Conservation (phyloP, 306 rosid genomes). For the Quercus berberidifolia region DNA sequence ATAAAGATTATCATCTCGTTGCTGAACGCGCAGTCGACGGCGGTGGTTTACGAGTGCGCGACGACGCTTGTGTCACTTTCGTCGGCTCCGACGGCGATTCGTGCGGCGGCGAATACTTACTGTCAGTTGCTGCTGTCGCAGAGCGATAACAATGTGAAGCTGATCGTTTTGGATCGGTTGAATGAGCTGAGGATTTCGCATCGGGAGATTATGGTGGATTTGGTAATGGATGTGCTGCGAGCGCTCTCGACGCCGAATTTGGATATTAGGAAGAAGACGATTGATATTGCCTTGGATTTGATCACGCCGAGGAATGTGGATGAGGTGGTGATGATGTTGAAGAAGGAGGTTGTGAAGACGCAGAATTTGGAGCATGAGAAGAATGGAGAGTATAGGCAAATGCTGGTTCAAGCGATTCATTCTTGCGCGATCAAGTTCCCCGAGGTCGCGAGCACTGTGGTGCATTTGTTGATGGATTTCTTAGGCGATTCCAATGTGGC, state of each 20-base stretch:
- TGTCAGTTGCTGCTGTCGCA: conserved; percentile 80
- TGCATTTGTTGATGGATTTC: conserved; percentile 96
- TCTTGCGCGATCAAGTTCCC: conserved; percentile 97
- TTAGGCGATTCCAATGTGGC: conserved; percentile 88
- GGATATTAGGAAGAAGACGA: conserved; percentile 87
- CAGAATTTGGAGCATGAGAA: conserved; percentile 96
- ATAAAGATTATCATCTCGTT: conserved; percentile 76
- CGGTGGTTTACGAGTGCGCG: conserved; percentile 91
- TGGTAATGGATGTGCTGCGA: conserved; percentile 93
- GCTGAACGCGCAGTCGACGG: conserved; percentile 67
- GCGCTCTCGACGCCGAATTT: conserved; percentile 79
- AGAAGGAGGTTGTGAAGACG: conserved; percentile 92
- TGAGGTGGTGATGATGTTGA: conserved; percentile 91
- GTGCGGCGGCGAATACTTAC: conserved; percentile 83
- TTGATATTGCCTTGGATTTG: conserved; percentile 84
- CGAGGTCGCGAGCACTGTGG: conserved; percentile 93
- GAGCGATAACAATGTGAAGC: conserved; percentile 94
- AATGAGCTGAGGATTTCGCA: conserved; percentile 70
- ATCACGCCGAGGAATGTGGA: conserved; percentile 78
- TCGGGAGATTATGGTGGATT: conserved; percentile 86
- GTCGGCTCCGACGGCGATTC: conserved; percentile 87
- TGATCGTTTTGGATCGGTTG: conserved; percentile 81
- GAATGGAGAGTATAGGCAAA: conserved; percentile 94
- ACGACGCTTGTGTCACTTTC: conserved; percentile 83
- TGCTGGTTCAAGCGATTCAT: conserved; percentile 92